Conservation (phyloP, 2,329 filamentous ascomycete species). For the Huntiella bhutanensis region DNA sequence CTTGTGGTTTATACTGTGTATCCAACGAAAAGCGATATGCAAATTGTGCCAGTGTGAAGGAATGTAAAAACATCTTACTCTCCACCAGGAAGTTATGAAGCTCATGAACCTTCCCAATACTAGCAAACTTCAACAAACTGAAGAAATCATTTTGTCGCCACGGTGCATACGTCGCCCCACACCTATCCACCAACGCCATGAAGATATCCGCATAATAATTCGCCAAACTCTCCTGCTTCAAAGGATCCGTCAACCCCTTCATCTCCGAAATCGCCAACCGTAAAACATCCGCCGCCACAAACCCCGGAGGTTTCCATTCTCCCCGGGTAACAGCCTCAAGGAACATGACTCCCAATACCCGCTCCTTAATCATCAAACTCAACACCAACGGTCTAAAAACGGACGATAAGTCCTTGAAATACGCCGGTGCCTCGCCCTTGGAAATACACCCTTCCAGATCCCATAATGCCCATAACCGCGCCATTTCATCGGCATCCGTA, state of each 20-base stretch:
- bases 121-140: conserved; percentile 12
- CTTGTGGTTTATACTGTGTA: conserved; percentile 7
- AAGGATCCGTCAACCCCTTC: background rate
- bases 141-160: conserved; percentile 19
- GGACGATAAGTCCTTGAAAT: background rate
- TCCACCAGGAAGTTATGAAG: conserved; percentile 20
- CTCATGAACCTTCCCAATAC: conserved; percentile 17
- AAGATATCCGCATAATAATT: conserved; percentile 17
- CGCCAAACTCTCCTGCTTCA: background rate
- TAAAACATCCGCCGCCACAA: conserved; percentile 7
- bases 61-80: conserved; percentile 18
- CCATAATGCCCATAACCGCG: conserved; percentile 18
- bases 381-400: conserved; percentile 5
- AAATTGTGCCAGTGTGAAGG: conserved; percentile 28
- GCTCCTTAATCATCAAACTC: conserved; percentile 2
- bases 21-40: conserved; percentile 27
- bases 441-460: conserved; percentile 10
- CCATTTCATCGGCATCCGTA: conserved; percentile 17
- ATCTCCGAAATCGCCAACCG: background rate
- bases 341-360: conserved; percentile 9
- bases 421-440: background rate
- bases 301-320: conserved; percentile 5
- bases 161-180: conserved; percentile 15
- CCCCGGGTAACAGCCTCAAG: conserved; percentile 9
- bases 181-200: conserved; percentile 5